A percentile compares a stretch with the other conserved stretches of the same genome.
phyloP scores from a whole-genome alignment of 257 asterid species.

The Misopates orontium region DNA sequence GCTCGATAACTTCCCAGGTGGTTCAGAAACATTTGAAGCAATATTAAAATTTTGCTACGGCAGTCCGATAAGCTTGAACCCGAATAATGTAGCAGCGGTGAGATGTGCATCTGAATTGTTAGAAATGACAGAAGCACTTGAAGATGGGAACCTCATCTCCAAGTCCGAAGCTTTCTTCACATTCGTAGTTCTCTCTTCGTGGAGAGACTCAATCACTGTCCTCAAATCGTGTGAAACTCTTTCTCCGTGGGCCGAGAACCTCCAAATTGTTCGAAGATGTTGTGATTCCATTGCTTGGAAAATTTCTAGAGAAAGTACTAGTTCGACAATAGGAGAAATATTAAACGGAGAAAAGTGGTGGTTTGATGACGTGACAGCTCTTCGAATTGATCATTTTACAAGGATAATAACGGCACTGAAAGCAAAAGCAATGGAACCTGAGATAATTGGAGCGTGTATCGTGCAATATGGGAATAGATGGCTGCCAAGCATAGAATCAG shows the following conservation, averaged over 20 bases:
- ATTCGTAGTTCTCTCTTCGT: constrained; percentile 74
- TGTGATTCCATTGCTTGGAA: constrained; percentile 76
- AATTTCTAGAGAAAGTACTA: constrained; percentile 38
- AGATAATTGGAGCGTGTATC: constrained; percentile 61
- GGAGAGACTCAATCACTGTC: constrained; percentile 67
- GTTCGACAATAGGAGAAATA: constrained; percentile 32
- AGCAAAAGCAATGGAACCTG: constrained; percentile 59
- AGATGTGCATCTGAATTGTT: constrained; percentile 81
- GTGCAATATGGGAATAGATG: constrained; percentile 62
- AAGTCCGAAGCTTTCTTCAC: constrained; percentile 81
- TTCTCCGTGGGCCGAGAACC: constrained; percentile 84
- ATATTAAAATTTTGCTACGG: constrained; percentile 67
- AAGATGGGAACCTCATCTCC: constrained; percentile 77
- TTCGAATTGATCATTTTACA: constrained; percentile 64
- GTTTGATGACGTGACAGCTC: constrained; percentile 61
- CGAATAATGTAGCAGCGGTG: constrained; percentile 58
- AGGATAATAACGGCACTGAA: constrained; percentile 63
- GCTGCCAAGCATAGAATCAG: constrained; percentile 48
- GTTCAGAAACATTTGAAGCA: constrained; percentile 64
- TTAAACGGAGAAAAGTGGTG: constrained; percentile 53
- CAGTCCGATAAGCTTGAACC: constrained; percentile 51
- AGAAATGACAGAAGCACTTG: constrained; percentile 81
- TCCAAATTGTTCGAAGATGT: constrained; percentile 85
- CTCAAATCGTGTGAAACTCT: constrained; percentile 66
- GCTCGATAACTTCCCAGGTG: constrained; percentile 79